Evolutionary conservation across 2,329 filamentous ascomycete species (phyloP).

Genomic region (Pseudopyrenochaeta lycopersici): DNA sequence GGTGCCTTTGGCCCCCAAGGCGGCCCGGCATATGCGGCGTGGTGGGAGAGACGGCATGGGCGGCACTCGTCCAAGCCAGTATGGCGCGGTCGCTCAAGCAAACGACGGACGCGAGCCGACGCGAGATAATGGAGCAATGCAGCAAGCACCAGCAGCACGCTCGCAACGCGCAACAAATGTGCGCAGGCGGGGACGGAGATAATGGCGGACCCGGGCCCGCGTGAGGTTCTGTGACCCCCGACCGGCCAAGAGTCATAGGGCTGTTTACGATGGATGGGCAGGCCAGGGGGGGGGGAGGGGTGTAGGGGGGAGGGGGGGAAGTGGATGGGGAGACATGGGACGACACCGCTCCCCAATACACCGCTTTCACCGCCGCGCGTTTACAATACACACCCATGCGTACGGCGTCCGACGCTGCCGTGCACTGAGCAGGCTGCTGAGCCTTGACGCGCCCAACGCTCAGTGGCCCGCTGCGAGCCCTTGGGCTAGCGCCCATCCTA

Average conservation of each 20-base stretch:
- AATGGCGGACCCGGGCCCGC: constrained; percentile 26
- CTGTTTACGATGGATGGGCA: constrained; percentile 23
- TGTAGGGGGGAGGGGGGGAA: no score
- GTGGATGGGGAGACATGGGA: constrained; percentile 1
- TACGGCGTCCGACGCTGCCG: constrained; percentile 32
- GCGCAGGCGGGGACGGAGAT: constrained; percentile 27
- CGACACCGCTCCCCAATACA: constrained; percentile 37
- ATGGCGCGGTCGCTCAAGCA: not conserved
- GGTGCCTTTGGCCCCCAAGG: constrained; percentile 18
- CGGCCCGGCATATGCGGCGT: constrained; percentile 10
- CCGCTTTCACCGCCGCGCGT: constrained; percentile 19
- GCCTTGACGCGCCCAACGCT: constrained; percentile 30
- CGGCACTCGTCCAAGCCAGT: not conserved
- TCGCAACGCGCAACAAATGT: not conserved
- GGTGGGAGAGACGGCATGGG: constrained; percentile 3
- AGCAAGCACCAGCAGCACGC: not conserved
- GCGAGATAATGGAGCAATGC: constrained; percentile 5
- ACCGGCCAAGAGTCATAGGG: constrained; percentile 35
- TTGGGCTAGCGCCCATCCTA: constrained; percentile 39
- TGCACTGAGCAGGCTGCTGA: constrained; percentile 31
- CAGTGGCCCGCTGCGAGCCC: constrained; percentile 37
- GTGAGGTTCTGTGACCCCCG: constrained; percentile 11
- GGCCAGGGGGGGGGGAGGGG: constrained; percentile 11
- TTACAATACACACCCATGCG: constrained; percentile 25
- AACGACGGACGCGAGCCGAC: constrained; percentile 9